phyloP scores from a whole-genome alignment of 352 stramenopile genomes.

The Peronospora destructor region DNA sequence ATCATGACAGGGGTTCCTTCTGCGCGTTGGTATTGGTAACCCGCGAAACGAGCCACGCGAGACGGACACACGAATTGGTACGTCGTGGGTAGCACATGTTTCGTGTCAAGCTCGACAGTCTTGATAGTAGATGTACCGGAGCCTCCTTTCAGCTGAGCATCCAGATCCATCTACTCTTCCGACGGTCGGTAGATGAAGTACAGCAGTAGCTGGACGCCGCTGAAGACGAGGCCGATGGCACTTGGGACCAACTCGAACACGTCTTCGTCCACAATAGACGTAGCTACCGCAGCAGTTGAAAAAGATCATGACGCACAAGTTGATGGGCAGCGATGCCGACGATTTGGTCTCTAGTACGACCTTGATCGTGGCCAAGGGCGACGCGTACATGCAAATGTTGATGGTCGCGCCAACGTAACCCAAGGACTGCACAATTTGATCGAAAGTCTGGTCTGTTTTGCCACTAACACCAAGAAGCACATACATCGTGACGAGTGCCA shows the following conservation, averaged over 20 bases:
- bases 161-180: conserved; percentile 15
- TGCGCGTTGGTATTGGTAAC: conserved; percentile 21
- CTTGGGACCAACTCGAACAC: conserved; percentile 43
- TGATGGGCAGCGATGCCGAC: conserved; percentile 46
- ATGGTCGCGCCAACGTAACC: conserved; percentile 39
- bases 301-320: conserved; percentile 39
- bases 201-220: conserved; percentile 39
- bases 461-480: conserved; percentile 29
- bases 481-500: conserved; percentile 29
- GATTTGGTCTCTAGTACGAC: conserved; percentile 46
- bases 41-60: conserved; percentile 17
- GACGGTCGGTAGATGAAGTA: conserved; percentile 42
- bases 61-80: conserved; percentile 25
- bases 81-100: conserved; percentile 5
- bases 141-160: conserved; percentile 20
- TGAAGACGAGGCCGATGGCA: conserved; percentile 33
- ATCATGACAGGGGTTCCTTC: conserved; percentile 18
- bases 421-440: conserved; percentile 16
- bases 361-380: conserved; percentile 44
- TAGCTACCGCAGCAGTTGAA: conserved; percentile 46
- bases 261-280: conserved; percentile 38
- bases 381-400: conserved; percentile 49
- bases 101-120: conserved; percentile 6
- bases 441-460: conserved; percentile 24
- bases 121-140: conserved; percentile 13